Conservation (phyloP, 768 basidiomycete genomes). For the Serpula lacrymans region DNA sequence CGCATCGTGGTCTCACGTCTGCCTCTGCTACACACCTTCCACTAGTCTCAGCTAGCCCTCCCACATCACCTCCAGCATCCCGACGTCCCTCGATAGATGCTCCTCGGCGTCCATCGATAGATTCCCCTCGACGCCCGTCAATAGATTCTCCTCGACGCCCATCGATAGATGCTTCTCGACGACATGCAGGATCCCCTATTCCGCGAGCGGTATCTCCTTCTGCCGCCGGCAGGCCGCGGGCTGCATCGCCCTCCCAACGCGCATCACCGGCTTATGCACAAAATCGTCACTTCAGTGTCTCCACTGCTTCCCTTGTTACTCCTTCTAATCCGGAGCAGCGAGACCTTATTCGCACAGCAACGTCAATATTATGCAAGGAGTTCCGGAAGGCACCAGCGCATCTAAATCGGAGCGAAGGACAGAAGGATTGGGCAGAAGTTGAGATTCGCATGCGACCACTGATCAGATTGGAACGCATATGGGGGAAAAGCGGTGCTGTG, state of each 20-base stretch:
- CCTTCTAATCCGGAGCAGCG: constrained; percentile 56
- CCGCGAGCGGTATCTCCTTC: constrained; percentile 42
- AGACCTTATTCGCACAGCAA: constrained; percentile 65
- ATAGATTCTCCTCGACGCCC: constrained; percentile 34
- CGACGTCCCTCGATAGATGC: constrained; percentile 24
- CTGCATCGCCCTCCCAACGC: constrained; percentile 45
- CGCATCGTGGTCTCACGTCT: constrained; percentile 43
- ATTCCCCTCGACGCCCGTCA: constrained; percentile 34
- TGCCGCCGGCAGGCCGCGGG: constrained; percentile 41
- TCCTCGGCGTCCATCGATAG: constrained; percentile 21
- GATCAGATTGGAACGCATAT: constrained; percentile 68
- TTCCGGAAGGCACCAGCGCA: constrained; percentile 58
- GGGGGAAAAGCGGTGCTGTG: constrained; percentile 59
- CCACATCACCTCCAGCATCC: constrained; percentile 25
- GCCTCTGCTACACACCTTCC: constrained; percentile 51
- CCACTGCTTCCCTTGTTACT: constrained; percentile 50
- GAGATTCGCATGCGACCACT: constrained; percentile 61
- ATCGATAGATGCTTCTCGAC: constrained; percentile 26
- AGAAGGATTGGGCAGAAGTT: constrained; percentile 71
- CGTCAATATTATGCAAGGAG: constrained; percentile 63
- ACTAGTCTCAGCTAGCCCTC: constrained; percentile 23
- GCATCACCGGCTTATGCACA: constrained; percentile 39
- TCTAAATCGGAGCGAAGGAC: constrained; percentile 46
- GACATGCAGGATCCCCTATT: constrained; percentile 23
- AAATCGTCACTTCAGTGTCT: constrained; percentile 56